These are phyloP conservation scores for Gynochthodes officinalis DNA, from an alignment of 257 asterid genomes.

Conservation along the genomic window DNA sequence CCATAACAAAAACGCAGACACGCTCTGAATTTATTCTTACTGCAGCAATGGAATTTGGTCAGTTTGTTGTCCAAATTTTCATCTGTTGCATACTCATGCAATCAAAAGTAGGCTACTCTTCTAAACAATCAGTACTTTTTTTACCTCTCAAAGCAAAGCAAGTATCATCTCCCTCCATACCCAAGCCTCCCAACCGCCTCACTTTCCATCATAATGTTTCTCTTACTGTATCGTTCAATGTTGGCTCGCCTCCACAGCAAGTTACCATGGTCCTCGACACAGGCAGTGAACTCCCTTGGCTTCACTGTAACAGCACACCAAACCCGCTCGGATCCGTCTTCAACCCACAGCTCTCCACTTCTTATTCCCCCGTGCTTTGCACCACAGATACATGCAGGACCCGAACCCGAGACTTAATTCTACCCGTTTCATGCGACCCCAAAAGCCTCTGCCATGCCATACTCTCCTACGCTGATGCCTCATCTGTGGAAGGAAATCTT, in stretches of 20 bases:
- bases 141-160: constrained; percentile 43
- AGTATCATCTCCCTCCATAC: constrained; percentile 29
- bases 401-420: constrained; percentile 53
- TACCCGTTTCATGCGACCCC: constrained; percentile 74
- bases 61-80: constrained; percentile 15
- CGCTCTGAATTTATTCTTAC: background rate
- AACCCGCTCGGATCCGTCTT: constrained; percentile 31
- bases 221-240: constrained; percentile 55
- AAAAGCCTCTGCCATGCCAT: constrained; percentile 53
- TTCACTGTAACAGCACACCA: constrained; percentile 53
- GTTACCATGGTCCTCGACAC: constrained; percentile 88
- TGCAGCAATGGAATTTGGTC: constrained; percentile 26
- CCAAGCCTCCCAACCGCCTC: constrained; percentile 45
- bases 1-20: background rate
- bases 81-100: constrained; percentile 23
- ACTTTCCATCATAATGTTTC: constrained; percentile 70
- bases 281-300: constrained; percentile 89
- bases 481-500: constrained; percentile 74
- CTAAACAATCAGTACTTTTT: constrained; percentile 28
- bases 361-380: constrained; percentile 62
- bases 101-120: constrained; percentile 25
- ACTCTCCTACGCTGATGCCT: constrained; percentile 74
- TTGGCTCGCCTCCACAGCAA: constrained; percentile 76
- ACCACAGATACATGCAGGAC: constrained; percentile 57
- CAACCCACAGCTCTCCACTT: constrained; percentile 46